phyloP scores from a whole-genome alignment of 1,139 yeast species.

The Taiozyma sp. region DNA sequence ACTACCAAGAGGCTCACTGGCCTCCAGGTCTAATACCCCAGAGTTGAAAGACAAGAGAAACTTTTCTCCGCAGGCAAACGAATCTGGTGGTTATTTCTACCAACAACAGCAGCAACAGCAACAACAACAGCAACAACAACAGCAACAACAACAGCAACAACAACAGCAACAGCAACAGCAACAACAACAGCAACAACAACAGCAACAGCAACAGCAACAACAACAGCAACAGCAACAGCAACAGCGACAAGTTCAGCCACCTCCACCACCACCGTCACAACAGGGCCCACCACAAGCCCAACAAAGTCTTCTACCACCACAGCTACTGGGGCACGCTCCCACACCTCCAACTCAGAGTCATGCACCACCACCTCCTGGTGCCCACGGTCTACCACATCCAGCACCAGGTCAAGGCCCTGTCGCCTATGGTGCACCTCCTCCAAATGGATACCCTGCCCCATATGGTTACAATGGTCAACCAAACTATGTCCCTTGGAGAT shows the following conservation, averaged over 20 bases:
- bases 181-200: too few relatives aligned
- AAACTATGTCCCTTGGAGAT: slow-evolving; percentile 10
- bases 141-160: not conserved
- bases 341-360: not conserved
- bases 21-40: slow-evolving; percentile 12
- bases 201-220: too few relatives aligned
- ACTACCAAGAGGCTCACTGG: slow-evolving; percentile 19
- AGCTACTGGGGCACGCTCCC: slow-evolving; percentile 9
- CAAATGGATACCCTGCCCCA: not conserved
- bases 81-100: slow-evolving; percentile 1
- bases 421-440: not conserved
- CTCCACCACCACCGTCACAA: not conserved
- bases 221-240: too few relatives aligned
- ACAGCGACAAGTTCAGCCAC: slow-evolving; percentile 2
- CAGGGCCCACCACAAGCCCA: slow-evolving; percentile 3
- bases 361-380: not conserved
- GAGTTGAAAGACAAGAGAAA: slow-evolving; percentile 1
- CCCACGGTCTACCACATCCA: not conserved
- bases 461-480: not conserved
- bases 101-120: slow-evolving; percentile 3
- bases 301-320: slow-evolving; percentile 4
- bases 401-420: not conserved
- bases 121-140: not conserved
- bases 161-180: too few relatives aligned
- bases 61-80: not conserved